phyloP scores from a whole-genome alignment of 148 eudicot genomes.

The Chenopodium formosanum region DNA sequence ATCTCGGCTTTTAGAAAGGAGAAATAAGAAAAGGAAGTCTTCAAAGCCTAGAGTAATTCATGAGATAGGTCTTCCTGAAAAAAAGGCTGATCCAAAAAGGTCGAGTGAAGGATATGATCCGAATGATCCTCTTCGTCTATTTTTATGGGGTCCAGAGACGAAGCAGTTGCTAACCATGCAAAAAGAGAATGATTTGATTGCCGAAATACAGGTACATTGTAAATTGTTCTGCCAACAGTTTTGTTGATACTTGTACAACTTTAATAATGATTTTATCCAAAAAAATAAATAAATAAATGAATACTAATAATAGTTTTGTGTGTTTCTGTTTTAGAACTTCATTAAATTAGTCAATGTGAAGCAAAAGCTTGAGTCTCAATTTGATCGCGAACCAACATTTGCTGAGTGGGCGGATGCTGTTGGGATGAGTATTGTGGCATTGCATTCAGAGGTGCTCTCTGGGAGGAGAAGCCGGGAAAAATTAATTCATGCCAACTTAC shows the following conservation, averaged over 20 bases:
- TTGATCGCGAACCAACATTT: constrained; percentile 80
- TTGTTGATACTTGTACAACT: background rate
- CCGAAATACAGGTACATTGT: constrained; percentile 59
- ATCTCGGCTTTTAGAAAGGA: constrained; percentile 76
- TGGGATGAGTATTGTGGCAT: constrained; percentile 53
- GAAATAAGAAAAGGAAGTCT: constrained; percentile 51
- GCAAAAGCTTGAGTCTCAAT: constrained; percentile 58
- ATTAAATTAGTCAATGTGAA: constrained; percentile 62
- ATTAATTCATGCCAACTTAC: constrained; percentile 73
- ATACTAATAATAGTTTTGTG: background rate
- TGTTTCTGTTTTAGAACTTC: constrained; percentile 47
- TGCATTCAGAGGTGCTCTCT: constrained; percentile 51
- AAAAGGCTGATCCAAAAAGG: constrained; percentile 34
- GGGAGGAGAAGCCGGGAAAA: constrained; percentile 66
- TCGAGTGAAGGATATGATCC: constrained; percentile 42
- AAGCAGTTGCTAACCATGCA: constrained; percentile 65
- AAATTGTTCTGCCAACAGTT: background rate
- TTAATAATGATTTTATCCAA: background rate
- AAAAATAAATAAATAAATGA: no score
- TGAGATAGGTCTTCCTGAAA: constrained; percentile 35
- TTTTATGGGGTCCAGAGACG: constrained; percentile 64
- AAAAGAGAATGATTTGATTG: constrained; percentile 66
- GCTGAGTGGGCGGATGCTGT: constrained; percentile 87
- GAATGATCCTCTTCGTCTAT: constrained; percentile 71
- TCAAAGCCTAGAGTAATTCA: constrained; percentile 41